phyloP scores from a whole-genome alignment of 2,329 filamentous ascomycete genomes.

The Colletotrichum gigasporum region DNA sequence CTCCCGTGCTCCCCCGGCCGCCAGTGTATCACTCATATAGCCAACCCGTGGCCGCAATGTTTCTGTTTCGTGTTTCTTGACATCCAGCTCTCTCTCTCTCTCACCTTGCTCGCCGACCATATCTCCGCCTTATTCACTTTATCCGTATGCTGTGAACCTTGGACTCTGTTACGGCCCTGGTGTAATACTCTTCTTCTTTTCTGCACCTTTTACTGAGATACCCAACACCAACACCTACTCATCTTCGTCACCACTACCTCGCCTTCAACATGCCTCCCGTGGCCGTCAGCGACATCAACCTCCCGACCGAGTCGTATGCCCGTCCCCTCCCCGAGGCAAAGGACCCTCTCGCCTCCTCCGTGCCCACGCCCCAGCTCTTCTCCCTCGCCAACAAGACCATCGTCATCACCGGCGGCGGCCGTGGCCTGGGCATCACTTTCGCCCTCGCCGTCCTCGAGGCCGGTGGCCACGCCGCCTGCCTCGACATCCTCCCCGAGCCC shows the following conservation, averaged over 20 bases:
- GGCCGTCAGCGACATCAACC: conserved; percentile 41
- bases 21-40: conserved; percentile 8
- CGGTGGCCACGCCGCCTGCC: conserved; percentile 57
- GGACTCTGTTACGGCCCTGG: background rate
- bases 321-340: conserved; percentile 39
- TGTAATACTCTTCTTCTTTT: background rate
- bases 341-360: conserved; percentile 41
- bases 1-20: conserved; percentile 6
- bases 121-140: background rate
- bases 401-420: conserved; percentile 60
- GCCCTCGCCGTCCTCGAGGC: conserved; percentile 59
- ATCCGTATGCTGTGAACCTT: background rate
- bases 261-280: conserved; percentile 32
- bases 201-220: background rate
- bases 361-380: conserved; percentile 47
- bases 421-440: conserved; percentile 60
- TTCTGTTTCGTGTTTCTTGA: background rate
- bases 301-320: conserved; percentile 37
- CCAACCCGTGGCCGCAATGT: conserved; percentile 5
- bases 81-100: background rate
- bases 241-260: too few relatives aligned
- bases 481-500: conserved; percentile 53
- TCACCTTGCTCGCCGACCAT: background rate
- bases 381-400: conserved; percentile 55
- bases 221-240: background rate